Base-by-base conservation (phyloP, 768 basidiomycete genomes). In the Polyporus arcularius region DNA sequence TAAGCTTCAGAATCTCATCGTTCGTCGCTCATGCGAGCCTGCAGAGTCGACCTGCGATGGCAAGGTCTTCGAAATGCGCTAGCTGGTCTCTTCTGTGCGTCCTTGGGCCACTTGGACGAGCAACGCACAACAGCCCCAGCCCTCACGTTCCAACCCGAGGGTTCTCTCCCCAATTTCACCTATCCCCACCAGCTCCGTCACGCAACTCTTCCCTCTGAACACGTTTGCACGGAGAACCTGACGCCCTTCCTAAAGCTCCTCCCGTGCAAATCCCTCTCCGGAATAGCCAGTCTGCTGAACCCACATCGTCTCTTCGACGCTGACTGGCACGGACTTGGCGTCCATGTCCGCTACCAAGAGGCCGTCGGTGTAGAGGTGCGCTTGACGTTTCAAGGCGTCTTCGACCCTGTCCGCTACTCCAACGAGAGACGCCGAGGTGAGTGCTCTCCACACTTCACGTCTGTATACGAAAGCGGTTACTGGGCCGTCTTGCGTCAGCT, bases 151-250 rank as follows among this genome's bases (percentile, higher is more conserved):
- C 76, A 72, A 26, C 89, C 86, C 12, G 78, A 86, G 65, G 89
- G 88, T 31, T 74, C 77, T 11, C 72, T 87, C 3, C 84, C 84
- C 0, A 71, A 75, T 50, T 79, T 80, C 73, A 73, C 77, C 31
- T 64, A 71, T 10, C 74, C 78, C 14, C 82, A 90, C 59, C 76
- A 79, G 47, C 79, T 94, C 28, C 86, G 88, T 60, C 88, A 95
- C 66, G 92, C 90, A 1, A 84, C 85, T 8, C 81, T 90, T 18
- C 89, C 90, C 7, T 91, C 88, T 3, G 92, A 96, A 70, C 80
- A 88, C 66, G 90, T 98, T n/a, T 99, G 96, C 71, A 98, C 96
- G 4, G 97, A 98, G 71, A 98, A 98, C 69, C 78, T 98, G 9
- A 98, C 96, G 0, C 96, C 97, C 0, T 97, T 98, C 76, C 81